phyloP scores from a whole-genome alignment of 1,284 basidiomycete genomes.

The Cutaneotrichosporon dermatis region DNA sequence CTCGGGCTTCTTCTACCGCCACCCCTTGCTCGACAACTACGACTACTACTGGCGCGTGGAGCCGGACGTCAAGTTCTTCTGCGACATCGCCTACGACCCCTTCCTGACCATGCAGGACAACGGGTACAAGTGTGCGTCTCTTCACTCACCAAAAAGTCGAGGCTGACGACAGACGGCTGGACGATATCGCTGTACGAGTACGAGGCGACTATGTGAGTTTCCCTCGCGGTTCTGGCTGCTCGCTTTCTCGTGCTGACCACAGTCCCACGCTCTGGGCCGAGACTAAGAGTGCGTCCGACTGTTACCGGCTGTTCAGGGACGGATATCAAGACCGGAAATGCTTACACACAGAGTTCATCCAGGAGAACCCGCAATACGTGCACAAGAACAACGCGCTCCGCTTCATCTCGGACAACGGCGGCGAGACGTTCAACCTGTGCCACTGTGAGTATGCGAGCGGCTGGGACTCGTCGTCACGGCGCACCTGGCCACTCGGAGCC shows the following conservation, averaged over 20 bases:
- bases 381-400: conserved; percentile 65
- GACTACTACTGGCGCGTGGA: conserved; percentile 90
- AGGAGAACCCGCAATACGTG: conserved; percentile 62
- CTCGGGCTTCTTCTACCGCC: conserved; percentile 78
- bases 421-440: conserved; percentile 69
- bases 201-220: conserved; percentile 59
- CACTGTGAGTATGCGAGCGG: conserved; percentile 59
- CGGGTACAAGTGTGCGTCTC: conserved; percentile 56
- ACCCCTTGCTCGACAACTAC: conserved; percentile 71
- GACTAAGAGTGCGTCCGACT: conserved; percentile 56
- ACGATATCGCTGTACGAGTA: conserved; percentile 74
- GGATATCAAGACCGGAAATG: neutral
- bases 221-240: no score
- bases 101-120: conserved; percentile 81
- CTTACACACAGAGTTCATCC: conserved; percentile 59
- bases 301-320: no score
- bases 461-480: no score
- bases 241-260: no score
- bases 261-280: conserved; percentile 65
- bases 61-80: conserved; percentile 22
- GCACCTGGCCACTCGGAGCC: no score
- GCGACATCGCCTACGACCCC: conserved; percentile 59
- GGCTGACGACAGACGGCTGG: conserved; percentile 56
- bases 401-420: conserved; percentile 69
- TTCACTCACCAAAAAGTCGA: neutral